Base-by-base conservation (phyloP, 805 yeast genomes). In the Lipomyces yamadae region DNA sequence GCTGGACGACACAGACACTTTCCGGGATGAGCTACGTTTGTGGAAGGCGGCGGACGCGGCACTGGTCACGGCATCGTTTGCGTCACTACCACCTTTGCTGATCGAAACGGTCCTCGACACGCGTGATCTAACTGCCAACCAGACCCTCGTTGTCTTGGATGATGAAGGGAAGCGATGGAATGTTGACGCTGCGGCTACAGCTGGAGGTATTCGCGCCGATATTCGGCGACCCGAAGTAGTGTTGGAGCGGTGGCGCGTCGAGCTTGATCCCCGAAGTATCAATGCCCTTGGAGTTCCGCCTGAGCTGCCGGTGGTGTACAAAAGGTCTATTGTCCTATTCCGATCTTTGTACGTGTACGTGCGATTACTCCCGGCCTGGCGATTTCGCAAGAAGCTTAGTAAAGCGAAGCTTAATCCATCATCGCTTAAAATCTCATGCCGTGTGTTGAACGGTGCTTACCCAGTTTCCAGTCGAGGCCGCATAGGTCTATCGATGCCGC, bases 191-290 rank as follows among this genome's bases (percentile, higher is more conserved):
- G 85, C 82, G 66, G 89, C 88, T 13, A 81, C 84, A 2, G 86
- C 84, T 73, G 89, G 89, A 73, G 58, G 60, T 3, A 3, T 42
- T n/a, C 50, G 58, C 8, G 11, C 63, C 4, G 60, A 48, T n/a
- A 34, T 42, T 10, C 60, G 61, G 13, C 58, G 56, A 4, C 82
- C 86, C 18, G 98, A 94, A 77, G 85, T 95, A n/a, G 97, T 95
- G 1, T 79, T 95, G 65, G 99, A 95, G 75, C 83, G 99, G 66
- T 95, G 99, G 99, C 81, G 92, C 32, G 79, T 95, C 42, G 97
- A 93, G 76, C 84, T 93, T 67, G 93, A 89, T 73, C 78, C 84
- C 18, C 58, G 56, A 29, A 48, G 48, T 29, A 18, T 15, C 33
- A 79, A 78, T 54, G 76, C 76, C 11, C 33, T 75, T 79, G 48